Base-by-base conservation (phyloP, 2,329 filamentous ascomycete genomes). In the Neofusicoccum cordaticola region DNA sequence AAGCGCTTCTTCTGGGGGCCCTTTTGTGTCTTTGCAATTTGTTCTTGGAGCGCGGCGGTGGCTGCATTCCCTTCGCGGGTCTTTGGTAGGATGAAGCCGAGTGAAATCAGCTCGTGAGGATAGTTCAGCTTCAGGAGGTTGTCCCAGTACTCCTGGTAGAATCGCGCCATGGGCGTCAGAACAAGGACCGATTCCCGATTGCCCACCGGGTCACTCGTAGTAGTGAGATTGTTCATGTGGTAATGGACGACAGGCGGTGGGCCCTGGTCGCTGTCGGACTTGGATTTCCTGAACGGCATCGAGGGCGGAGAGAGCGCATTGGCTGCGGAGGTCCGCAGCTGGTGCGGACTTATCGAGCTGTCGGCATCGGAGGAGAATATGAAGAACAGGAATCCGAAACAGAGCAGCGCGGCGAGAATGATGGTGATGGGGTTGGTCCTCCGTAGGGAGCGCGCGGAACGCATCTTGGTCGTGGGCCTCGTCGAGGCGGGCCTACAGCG, bases 21-120 rank as follows among this genome's bases (percentile, higher is more conserved):
- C 66, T 90, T 89, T 75, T 99, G 95, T 0, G 92, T 96, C 77
- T 90, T 90, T 61, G 89, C 84, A 69, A 99, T 91, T 69, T 92
- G 90, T 64, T 89, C 88, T 79, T 99, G 93, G 62, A 99, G 82
- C 44, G 90, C 88, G 6, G 88, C 81, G 15, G 93, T 95, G 2
- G 95, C 95, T 34, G 88, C 83, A 77, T 98, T 96, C 66, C 95
- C 95, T 71, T 97, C 93, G 74, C 90, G 90, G 53, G 89, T 96
- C 81, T 96, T 96, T 61, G 95, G 95, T 34, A 97, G 88, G 74
- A 99, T 98, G 81, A 98, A 99, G 44, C 92, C 95, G 34, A 99
- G 84, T 0, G 92, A 96, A 74, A 99, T 96, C 68, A 98, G 86
- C 66, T 97, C 91, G 80, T 97, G 95, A 2, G 95, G 95, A 76